A percentile compares a stretch with the other conserved stretches of the same genome.
Evolutionary conservation across 2,329 filamentous ascomycete species (phyloP).

Genomic region (Fusarium dlaminii): DNA sequence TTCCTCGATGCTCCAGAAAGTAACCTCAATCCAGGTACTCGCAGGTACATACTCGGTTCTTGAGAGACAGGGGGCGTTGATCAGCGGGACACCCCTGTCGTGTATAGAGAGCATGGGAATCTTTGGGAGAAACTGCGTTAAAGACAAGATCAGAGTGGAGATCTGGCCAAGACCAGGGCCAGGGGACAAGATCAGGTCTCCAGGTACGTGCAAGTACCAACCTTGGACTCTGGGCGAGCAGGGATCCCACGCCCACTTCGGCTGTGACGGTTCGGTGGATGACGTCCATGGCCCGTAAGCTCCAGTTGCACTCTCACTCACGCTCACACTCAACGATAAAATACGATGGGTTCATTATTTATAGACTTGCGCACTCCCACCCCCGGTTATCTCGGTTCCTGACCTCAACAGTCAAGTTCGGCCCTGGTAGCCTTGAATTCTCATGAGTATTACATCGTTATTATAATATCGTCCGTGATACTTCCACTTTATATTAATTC

Average conservation of each 20-base stretch:
- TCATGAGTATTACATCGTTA: constrained; percentile 24
- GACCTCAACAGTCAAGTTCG: constrained; percentile 16
- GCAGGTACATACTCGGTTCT: constrained; percentile 20
- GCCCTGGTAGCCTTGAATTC: constrained; percentile 22
- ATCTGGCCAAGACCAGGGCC: constrained; percentile 19
- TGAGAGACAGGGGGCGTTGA: constrained; percentile 27
- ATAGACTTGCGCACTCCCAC: constrained; percentile 33
- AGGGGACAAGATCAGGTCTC: constrained; percentile 20
- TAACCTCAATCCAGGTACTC: constrained; percentile 20
- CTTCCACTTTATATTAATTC: constrained; percentile 14
- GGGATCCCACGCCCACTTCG: constrained; percentile 20
- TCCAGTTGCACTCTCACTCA: background rate
- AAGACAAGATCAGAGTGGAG: constrained; percentile 29
- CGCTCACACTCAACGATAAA: background rate
- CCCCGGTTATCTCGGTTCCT: constrained; percentile 15
- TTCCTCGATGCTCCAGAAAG: background rate
- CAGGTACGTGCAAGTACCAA: constrained; percentile 11
- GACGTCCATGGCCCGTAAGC: constrained; percentile 29
- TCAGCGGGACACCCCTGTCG: constrained; percentile 34
- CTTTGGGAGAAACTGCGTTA: constrained; percentile 21
- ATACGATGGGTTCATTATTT: constrained; percentile 37
- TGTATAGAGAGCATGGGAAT: constrained; percentile 27
- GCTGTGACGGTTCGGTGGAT: constrained; percentile 34
- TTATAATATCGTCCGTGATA: constrained; percentile 19
- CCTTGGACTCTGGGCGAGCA: constrained; percentile 5